These are phyloP conservation scores for Fusarium hostae DNA, from an alignment of 2,329 filamentous ascomycete genomes.

Conservation along the genomic window DNA sequence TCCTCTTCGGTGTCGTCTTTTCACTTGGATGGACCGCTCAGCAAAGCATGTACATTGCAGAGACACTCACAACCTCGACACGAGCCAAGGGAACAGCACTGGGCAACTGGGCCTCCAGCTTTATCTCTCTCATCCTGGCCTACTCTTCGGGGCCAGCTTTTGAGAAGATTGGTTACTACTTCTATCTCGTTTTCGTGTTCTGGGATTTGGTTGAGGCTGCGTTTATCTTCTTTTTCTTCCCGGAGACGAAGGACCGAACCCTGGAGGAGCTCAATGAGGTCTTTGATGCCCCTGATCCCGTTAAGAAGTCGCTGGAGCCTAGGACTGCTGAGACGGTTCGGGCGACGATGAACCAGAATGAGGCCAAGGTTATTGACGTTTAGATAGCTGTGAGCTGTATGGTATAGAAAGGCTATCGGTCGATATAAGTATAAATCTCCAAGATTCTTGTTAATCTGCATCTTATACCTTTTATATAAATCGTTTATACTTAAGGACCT, in stretches of 20 bases:
- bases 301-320: slow-evolving; percentile 33
- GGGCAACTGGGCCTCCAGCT: slow-evolving; percentile 54
- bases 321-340: slow-evolving; percentile 30
- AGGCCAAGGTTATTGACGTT: slow-evolving; percentile 6
- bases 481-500: background rate
- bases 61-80: slow-evolving; percentile 48
- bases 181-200: slow-evolving; percentile 57
- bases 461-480: no score
- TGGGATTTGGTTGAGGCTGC: slow-evolving; percentile 56
- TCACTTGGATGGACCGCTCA: slow-evolving; percentile 63
- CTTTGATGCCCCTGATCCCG: slow-evolving; percentile 31
- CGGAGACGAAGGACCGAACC: slow-evolving; percentile 58
- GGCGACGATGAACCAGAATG: slow-evolving; percentile 21
- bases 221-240: slow-evolving; percentile 62
- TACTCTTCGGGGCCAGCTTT: slow-evolving; percentile 57
- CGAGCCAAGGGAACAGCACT: slow-evolving; percentile 53
- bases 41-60: slow-evolving; percentile 51
- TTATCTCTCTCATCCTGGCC: slow-evolving; percentile 55
- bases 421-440: background rate
- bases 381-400: background rate
- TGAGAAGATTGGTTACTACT: slow-evolving; percentile 56
- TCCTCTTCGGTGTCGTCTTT: slow-evolving; percentile 63
- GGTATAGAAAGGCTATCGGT: accelerated
- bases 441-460: background rate
- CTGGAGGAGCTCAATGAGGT: slow-evolving; percentile 59